Evolutionary conservation across 148 eudicot species (phyloP).

Genomic region (Cornus controversa): DNA sequence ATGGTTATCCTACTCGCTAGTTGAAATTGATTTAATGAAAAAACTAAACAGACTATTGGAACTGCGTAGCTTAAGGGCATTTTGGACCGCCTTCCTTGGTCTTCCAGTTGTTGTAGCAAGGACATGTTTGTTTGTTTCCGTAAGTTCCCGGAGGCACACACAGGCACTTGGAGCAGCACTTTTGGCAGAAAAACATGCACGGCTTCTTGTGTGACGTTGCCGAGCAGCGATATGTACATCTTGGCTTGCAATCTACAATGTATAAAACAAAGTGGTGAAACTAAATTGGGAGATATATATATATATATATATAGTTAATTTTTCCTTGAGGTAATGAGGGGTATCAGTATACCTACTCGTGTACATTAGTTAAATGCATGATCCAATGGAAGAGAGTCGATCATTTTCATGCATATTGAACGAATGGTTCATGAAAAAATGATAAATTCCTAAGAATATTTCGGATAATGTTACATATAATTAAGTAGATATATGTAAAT

Average conservation of each 20-base stretch:
- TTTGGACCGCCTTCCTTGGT: constrained; percentile 28
- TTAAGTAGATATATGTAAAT: too few relatives aligned
- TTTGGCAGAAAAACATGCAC: constrained; percentile 29
- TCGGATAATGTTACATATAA: too few relatives aligned
- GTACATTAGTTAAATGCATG: too few relatives aligned
- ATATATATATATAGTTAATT: too few relatives aligned
- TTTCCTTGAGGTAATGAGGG: too few relatives aligned
- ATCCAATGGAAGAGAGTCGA: too few relatives aligned
- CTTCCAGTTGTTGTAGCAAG: constrained; percentile 30
- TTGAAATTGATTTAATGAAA: not conserved
- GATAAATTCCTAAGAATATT: too few relatives aligned
- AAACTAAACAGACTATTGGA: not conserved
- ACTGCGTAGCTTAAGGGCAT: constrained; percentile 9
- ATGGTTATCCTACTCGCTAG: not conserved
- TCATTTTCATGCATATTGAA: too few relatives aligned
- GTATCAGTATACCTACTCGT: too few relatives aligned
- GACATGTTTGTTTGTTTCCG: constrained; percentile 29
- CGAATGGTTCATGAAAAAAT: too few relatives aligned
- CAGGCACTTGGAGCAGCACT: constrained; percentile 25
- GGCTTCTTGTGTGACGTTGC: constrained; percentile 36
- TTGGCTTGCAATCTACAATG: constrained; percentile 20
- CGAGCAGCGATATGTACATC: constrained; percentile 27
- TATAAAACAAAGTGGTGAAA: too few relatives aligned
- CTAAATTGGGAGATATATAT: too few relatives aligned
- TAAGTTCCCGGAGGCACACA: constrained; percentile 27